Base-by-base conservation (phyloP, 805 yeast genomes). In the Lipomyces japonicus region DNA sequence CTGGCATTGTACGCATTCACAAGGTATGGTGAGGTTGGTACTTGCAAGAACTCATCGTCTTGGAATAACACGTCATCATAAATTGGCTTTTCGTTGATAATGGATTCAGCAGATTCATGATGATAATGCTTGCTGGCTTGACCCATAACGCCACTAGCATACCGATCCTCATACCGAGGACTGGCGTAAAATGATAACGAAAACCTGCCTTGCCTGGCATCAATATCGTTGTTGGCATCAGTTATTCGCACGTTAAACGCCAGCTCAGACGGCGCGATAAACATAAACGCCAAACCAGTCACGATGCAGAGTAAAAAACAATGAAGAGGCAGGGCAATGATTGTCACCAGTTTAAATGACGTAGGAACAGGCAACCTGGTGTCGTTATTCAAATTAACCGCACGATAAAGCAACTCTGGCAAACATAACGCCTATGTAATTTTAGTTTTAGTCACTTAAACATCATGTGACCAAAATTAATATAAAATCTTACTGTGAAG, bases 161-260 rank as follows among this genome's bases (percentile, higher is more conserved):
- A 51, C 14, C 38, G 41, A 31, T 50, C 57, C 36, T 53, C 57
- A 34, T 53, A 53, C n/a, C 54, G 40, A 2, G 57, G 54, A 7
- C 56, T 25, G 16, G 57, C 54, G 44, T 53, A 44, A 35, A 53
- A 53, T 9, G 54, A 32, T 6, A 53, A 32, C 1, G 57, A 53
- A 36, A 51, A 44, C 22, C 43, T 45, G 3, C 43, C 48, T 14
- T 16, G 34, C 22, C 35, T 48, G 31, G 38, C 36, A 23, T 24
- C 25, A 14, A 31, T 25, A 10, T n/a, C 34, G 32, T 18, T 10
- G 31, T 16, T 23, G 18, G 34, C 42, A 21, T 42, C 43, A 9
- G 26, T 21, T 14, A 30, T 12, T 3, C 23, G 31, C 12, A 32
- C 12, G 43, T 23, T 12, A 30, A 28, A 25, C 12, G 21, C 46